A percentile compares a stretch with the other conserved stretches of the same genome.
Evolutionary conservation across 768 basidiomycete species (phyloP).

Genomic region (Leccinum subgranulosum): DNA sequence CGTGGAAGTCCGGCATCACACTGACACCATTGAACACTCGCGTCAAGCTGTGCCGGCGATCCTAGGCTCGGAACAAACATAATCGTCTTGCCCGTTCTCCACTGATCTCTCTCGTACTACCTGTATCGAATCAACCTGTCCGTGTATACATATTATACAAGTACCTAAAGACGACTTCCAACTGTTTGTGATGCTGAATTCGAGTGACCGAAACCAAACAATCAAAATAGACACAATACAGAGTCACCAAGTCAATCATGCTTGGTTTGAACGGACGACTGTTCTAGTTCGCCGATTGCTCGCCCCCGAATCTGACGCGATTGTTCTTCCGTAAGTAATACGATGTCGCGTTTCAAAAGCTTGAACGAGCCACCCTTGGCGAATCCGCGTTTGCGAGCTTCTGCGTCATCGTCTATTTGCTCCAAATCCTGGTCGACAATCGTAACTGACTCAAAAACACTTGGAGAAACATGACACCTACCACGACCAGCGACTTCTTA

Average conservation of each 20-base stretch:
- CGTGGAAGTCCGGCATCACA: constrained; percentile 38
- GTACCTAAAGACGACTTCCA: neutral
- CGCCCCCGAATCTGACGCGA: constrained; percentile 29
- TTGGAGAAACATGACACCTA: constrained; percentile 34
- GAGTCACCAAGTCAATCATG: neutral
- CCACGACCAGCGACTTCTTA: constrained; percentile 73
- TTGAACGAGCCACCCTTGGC: constrained; percentile 45
- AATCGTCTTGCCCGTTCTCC: neutral
- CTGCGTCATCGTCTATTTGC: constrained; percentile 48
- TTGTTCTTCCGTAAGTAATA: constrained; percentile 43
- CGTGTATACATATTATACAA: neutral
- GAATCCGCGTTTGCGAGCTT: constrained; percentile 53
- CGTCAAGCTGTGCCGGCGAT: constrained; percentile 22
- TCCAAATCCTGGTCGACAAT: constrained; percentile 42
- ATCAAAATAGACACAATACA: neutral
- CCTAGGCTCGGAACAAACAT: neutral
- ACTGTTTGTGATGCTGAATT: neutral
- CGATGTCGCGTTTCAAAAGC: constrained; percentile 44
- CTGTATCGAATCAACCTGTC: neutral
- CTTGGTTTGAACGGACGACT: neutral
- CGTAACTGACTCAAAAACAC: neutral
- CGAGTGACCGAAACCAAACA: neutral
- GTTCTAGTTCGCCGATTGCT: constrained; percentile 10
- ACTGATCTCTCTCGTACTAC: neutral
- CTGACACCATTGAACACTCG: constrained; percentile 32